Evolutionary conservation across 495 filamentous ascomycete genomes (phyloP).

Genomic region (Durotheca rogersii): DNA sequence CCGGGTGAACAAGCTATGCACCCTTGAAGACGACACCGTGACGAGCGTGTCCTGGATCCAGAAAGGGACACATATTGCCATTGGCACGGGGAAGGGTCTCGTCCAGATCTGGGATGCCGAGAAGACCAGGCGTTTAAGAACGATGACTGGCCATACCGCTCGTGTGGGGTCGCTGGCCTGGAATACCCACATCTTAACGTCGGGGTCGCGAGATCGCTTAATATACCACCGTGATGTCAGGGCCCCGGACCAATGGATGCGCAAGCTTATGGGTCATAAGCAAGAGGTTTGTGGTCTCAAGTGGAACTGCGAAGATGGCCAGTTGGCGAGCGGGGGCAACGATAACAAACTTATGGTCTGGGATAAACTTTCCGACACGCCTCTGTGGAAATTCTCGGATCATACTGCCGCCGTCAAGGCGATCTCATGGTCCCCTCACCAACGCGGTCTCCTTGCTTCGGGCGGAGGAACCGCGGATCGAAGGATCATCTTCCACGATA

Average conservation of each 20-base stretch:
- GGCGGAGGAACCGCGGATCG: conserved; percentile 95
- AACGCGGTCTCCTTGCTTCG: conserved; percentile 88
- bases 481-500: conserved; percentile 97
- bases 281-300: conserved; percentile 97
- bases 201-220: conserved; percentile 86
- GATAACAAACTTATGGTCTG: conserved; percentile 98
- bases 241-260: conserved; percentile 84
- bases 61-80: conserved; percentile 88
- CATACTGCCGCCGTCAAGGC: conserved; percentile 96
- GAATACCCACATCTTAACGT: conserved; percentile 97
- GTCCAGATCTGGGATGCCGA: conserved; percentile 98
- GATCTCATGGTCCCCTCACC: conserved; percentile 98
- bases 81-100: conserved; percentile 88
- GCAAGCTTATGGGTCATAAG: conserved; percentile 88
- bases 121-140: conserved; percentile 76
- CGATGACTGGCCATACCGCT: conserved; percentile 93
- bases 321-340: conserved; percentile 94
- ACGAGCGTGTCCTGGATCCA: conserved; percentile 99
- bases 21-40: conserved; percentile 87
- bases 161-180: conserved; percentile 90
- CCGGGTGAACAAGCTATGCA: conserved; percentile 86
- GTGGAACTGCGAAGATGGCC: conserved; percentile 94
- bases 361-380: conserved; percentile 87
- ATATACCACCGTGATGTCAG: conserved; percentile 96
- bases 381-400: conserved; percentile 86